phyloP scores from a whole-genome alignment of 2,329 filamentous ascomycete genomes.

The Cladophialophora chaetospira region DNA sequence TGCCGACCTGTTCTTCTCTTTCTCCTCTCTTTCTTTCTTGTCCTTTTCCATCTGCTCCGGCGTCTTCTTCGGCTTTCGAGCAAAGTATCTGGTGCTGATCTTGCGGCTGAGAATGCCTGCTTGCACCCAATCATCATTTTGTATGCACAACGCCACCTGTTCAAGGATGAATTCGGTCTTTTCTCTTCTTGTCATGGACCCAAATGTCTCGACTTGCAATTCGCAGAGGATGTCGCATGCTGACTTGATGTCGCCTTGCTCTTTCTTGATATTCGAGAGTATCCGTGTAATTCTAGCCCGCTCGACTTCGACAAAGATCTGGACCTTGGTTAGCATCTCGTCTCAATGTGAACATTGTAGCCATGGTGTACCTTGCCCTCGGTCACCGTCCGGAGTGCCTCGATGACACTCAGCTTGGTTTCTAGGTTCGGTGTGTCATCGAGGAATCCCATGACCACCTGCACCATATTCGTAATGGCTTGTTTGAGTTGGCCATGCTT shows the following conservation, averaged over 20 bases:
- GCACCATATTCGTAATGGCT: constrained; percentile 98
- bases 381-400: constrained; percentile 92
- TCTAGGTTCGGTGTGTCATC: constrained; percentile 82
- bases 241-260: constrained; percentile 86
- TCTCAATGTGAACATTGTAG: not conserved
- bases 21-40: constrained; percentile 79
- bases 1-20: constrained; percentile 76
- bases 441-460: constrained; percentile 90
- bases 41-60: constrained; percentile 88
- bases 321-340: constrained; percentile 4
- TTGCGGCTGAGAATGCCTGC: constrained; percentile 91
- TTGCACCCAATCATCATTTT: constrained; percentile 94
- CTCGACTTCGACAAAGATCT: constrained; percentile 99
- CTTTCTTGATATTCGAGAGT: constrained; percentile 95
- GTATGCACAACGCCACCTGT: constrained; percentile 91
- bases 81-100: constrained; percentile 92
- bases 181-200: constrained; percentile 93
- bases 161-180: constrained; percentile 99
- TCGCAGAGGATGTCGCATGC: constrained; percentile 94
- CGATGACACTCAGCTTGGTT: constrained; percentile 89
- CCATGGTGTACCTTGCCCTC: constrained; percentile 75
- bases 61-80: constrained; percentile 87
- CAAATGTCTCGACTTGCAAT: constrained; percentile 97
- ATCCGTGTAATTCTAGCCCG: constrained; percentile 92
- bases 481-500: constrained; percentile 99